Evolutionary conservation across 192 early-diverging fungal species (phyloP).

Genomic region (Linnemannia exigua): DNA sequence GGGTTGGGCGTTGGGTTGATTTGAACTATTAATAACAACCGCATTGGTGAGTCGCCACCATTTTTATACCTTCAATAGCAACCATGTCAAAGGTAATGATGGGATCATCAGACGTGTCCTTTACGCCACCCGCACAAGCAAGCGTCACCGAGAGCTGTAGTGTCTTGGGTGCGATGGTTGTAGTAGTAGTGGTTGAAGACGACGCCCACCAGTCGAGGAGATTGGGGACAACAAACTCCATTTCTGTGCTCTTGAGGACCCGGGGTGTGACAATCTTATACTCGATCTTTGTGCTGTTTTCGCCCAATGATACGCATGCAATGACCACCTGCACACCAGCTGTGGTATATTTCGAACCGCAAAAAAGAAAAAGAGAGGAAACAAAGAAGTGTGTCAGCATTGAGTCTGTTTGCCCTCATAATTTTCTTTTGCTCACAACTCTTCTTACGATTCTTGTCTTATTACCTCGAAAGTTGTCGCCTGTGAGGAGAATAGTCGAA

Average conservation of each 20-base stretch:
- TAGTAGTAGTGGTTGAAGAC: background rate
- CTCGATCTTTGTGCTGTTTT: background rate
- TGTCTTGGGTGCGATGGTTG: background rate
- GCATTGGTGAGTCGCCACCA: background rate
- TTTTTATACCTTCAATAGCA: constrained; percentile 34
- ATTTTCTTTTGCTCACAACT: background rate
- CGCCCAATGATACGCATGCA: constrained; percentile 22
- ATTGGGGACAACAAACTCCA: constrained; percentile 29
- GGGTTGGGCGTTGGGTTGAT: background rate
- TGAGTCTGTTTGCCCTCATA: background rate
- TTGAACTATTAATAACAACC: background rate
- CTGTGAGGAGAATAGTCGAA: constrained; percentile 11
- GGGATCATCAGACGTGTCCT: constrained; percentile 20
- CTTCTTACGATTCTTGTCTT: background rate
- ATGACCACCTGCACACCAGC: constrained; percentile 38
- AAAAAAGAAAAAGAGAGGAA: background rate
- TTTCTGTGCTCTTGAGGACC: constrained; percentile 39
- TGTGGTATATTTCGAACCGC: background rate
- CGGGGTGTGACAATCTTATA: constrained; percentile 25
- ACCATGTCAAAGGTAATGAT: constrained; percentile 27
- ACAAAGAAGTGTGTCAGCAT: background rate
- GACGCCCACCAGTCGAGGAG: constrained; percentile 42
- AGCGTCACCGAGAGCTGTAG: constrained; percentile 33
- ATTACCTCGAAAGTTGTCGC: constrained; percentile 48
- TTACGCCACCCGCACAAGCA: constrained; percentile 25